These are phyloP conservation scores for Pichia sp. DNA, from an alignment of 1,139 yeast species.

Conservation along the genomic window DNA sequence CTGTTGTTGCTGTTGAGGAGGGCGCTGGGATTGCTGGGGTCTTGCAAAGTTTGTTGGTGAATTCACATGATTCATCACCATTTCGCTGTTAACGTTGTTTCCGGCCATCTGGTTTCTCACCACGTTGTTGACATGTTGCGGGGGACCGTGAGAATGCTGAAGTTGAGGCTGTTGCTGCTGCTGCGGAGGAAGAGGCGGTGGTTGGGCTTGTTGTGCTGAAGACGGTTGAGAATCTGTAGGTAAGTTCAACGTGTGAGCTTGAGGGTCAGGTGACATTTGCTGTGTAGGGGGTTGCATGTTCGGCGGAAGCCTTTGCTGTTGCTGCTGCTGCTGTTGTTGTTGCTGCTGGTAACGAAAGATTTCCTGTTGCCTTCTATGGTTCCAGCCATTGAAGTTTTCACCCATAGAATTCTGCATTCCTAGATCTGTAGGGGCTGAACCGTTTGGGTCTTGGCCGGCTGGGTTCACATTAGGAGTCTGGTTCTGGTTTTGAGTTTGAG, in stretches of 20 bases:
- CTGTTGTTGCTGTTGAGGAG: not conserved
- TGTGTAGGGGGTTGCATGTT: slow-evolving; percentile 12
- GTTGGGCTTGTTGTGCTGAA: not conserved
- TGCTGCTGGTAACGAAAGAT: slow-evolving; percentile 9
- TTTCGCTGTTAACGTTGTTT: not conserved
- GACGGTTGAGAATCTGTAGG: not conserved
- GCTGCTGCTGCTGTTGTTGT: slow-evolving; percentile 11
- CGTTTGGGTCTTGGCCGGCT: not conserved
- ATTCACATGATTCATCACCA: not conserved
- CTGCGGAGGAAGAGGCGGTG: not conserved
- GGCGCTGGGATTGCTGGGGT: slow-evolving; percentile 6
- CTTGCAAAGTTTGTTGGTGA: slow-evolving; percentile 7
- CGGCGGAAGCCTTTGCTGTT: slow-evolving; percentile 13
- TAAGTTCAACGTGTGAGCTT: not conserved
- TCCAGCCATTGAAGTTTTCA: slow-evolving; percentile 2
- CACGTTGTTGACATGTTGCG: slow-evolving; percentile 11
- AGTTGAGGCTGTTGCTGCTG: slow-evolving; percentile 2
- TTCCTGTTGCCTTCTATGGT: slow-evolving; percentile 9
- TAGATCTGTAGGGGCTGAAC: not conserved
- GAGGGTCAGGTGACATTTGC: slow-evolving; percentile 11
- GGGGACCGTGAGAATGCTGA: slow-evolving; percentile 6
- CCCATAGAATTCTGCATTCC: not conserved
- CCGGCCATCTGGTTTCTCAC: not conserved
- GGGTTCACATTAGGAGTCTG: not conserved
- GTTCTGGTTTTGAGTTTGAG: not conserved